A percentile compares a stretch with the other conserved stretches of the same genome.
phyloP scores from a whole-genome alignment of 2,329 filamentous ascomycete genomes.

The Lachnellula hyalina region DNA sequence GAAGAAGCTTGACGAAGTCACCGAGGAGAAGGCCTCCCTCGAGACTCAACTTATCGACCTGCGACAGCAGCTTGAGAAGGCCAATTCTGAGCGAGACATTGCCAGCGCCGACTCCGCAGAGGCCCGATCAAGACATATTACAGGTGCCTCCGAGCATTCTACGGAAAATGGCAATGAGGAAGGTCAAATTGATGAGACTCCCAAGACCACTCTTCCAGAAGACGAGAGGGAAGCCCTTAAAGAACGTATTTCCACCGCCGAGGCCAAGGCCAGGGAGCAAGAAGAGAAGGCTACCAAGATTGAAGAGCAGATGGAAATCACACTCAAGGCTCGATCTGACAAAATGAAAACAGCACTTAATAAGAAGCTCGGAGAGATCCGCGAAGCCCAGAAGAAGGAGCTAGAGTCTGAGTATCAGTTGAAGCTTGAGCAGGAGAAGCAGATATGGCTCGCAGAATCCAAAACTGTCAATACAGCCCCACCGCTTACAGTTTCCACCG shows the following conservation, averaged over 20 bases:
- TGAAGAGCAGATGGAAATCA: conserved; percentile 55
- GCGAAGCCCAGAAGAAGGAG: conserved; percentile 48
- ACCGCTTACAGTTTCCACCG: conserved; percentile 29
- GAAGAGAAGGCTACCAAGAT: conserved; percentile 53
- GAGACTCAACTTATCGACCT: conserved; percentile 55
- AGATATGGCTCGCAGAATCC: conserved; percentile 55
- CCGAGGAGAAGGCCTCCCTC: conserved; percentile 62
- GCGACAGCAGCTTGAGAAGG: conserved; percentile 54
- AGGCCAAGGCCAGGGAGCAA: conserved; percentile 57
- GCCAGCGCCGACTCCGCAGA: conserved; percentile 35
- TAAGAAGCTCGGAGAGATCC: conserved; percentile 58
- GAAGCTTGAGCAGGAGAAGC: conserved; percentile 56
- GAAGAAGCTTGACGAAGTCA: conserved; percentile 61
- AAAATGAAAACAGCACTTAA: conserved; percentile 65
- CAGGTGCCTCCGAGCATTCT: conserved; percentile 22
- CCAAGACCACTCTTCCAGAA: conserved; percentile 39
- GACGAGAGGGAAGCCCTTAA: conserved; percentile 58
- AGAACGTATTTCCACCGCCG: conserved; percentile 54
- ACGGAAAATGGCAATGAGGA: conserved; percentile 51
- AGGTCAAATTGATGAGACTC: conserved; percentile 45
- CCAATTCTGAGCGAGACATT: conserved; percentile 57
- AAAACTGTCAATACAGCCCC: conserved; percentile 18
- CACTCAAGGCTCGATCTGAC: conserved; percentile 60
- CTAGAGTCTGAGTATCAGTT: conserved; percentile 42
- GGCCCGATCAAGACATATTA: conserved; percentile 38